These are phyloP conservation scores for Zygnema circumcarinatum DNA, from an alignment of 139 green algal species.

Conservation along the genomic window DNA sequence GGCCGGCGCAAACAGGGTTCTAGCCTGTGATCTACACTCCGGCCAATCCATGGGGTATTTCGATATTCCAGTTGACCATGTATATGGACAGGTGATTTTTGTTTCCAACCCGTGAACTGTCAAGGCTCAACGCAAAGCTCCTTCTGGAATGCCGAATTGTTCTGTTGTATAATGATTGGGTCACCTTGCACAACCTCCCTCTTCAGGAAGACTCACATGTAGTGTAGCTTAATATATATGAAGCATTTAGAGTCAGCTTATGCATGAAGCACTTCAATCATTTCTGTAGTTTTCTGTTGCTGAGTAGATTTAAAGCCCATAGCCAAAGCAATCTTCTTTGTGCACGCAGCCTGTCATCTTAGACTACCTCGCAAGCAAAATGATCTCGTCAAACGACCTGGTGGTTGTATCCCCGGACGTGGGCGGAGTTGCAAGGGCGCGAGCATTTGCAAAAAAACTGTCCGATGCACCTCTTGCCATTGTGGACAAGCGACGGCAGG, in stretches of 20 bases:
- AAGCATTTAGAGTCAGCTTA: too few relatives aligned
- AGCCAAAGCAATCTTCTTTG: too few relatives aligned
- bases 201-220: too few relatives aligned
- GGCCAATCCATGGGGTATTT: conserved; percentile 84
- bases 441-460: conserved; percentile 98
- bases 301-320: too few relatives aligned
- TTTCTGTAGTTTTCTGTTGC: too few relatives aligned
- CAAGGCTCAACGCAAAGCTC: too few relatives aligned
- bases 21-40: conserved; percentile 95
- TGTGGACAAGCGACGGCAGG: conserved; percentile 94
- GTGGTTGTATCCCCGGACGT: conserved; percentile 99
- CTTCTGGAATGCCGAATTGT: too few relatives aligned
- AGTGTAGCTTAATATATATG: too few relatives aligned
- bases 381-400: conserved; percentile 81
- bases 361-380: conserved; percentile 98
- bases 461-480: conserved; percentile 97
- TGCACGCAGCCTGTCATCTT: conserved; percentile 81
- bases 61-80: conserved; percentile 99
- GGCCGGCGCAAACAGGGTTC: conserved; percentile 88
- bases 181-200: too few relatives aligned
- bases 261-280: too few relatives aligned
- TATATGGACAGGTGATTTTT: conserved; percentile 68
- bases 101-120: conserved; percentile 69
- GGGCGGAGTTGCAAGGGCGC: conserved; percentile 93
- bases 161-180: too few relatives aligned